These are phyloP conservation scores for Penicillium frequentans DNA, from an alignment of 2,329 filamentous ascomycete genomes.

Conservation along the genomic window DNA sequence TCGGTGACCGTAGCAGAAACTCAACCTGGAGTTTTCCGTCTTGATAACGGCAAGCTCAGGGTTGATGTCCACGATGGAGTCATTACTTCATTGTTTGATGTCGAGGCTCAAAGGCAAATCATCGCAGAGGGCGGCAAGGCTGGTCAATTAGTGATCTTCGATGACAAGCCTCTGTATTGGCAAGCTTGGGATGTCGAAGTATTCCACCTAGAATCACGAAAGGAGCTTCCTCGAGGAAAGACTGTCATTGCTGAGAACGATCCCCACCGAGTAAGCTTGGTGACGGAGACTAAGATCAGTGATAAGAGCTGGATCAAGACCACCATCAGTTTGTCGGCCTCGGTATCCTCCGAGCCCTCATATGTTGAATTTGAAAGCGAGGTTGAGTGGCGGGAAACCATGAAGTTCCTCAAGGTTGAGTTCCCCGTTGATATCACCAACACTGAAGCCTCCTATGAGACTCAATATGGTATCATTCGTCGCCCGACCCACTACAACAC, in stretches of 20 bases:
- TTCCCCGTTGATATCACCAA: conserved; percentile 91
- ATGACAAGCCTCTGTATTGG: conserved; percentile 97
- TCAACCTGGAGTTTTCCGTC: conserved; percentile 65
- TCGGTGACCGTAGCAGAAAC: conserved; percentile 53
- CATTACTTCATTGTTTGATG: conserved; percentile 83
- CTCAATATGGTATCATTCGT: conserved; percentile 83
- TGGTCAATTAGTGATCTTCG: conserved; percentile 91
- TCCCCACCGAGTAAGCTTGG: conserved; percentile 74
- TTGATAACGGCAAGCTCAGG: conserved; percentile 75
- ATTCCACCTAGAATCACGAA: conserved; percentile 83
- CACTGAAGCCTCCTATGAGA: conserved; percentile 92
- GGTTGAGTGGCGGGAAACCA: conserved; percentile 95
- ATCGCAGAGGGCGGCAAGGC: conserved; percentile 72
- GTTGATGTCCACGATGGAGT: conserved; percentile 72
- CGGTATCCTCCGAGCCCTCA: conserved; percentile 63
- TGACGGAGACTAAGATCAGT: conserved; percentile 84
- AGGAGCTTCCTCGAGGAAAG: conserved; percentile 68
- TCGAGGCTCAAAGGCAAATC: conserved; percentile 70
- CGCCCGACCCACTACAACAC: conserved; percentile 98
- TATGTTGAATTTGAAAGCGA: conserved; percentile 78
- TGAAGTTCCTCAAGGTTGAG: conserved; percentile 98
- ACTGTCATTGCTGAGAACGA: conserved; percentile 71
- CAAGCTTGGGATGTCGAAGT: conserved; percentile 98
- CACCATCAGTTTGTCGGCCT: conserved; percentile 75
- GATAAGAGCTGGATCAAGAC: conserved; percentile 83